phyloP scores from a whole-genome alignment of 805 yeast genomes.

The Lipomyces spencermartinsiae region DNA sequence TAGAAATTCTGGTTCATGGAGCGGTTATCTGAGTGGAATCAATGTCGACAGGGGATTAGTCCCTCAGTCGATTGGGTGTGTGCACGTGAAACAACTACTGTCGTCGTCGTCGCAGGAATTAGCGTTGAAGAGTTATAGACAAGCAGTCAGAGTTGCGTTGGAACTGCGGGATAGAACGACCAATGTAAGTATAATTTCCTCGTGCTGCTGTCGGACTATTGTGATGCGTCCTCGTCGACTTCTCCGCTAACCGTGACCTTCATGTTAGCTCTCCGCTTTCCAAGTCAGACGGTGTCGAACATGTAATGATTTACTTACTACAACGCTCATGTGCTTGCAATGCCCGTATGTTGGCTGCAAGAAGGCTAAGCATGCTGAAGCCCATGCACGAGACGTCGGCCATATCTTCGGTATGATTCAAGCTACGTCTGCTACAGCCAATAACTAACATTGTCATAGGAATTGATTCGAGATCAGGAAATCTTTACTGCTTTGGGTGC shows the following conservation, averaged over 20 bases:
- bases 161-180: constrained; percentile 23
- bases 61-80: constrained; percentile 32
- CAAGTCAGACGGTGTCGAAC: constrained; percentile 32
- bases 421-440: not conserved
- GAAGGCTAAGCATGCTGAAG: constrained; percentile 33
- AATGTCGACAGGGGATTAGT: constrained; percentile 12
- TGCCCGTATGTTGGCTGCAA: constrained; percentile 40
- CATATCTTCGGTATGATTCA: constrained; percentile 39
- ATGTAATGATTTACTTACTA: constrained; percentile 38
- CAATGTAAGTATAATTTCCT: constrained; percentile 17
- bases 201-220: not conserved
- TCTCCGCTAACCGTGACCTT: not conserved
- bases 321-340: constrained; percentile 39
- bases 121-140: constrained; percentile 37
- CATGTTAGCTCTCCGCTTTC: constrained; percentile 23
- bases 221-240: not conserved
- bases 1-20: not conserved
- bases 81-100: constrained; percentile 36
- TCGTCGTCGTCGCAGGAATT: constrained; percentile 38
- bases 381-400: constrained; percentile 36
- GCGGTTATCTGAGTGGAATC: constrained; percentile 7
- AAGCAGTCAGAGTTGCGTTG: constrained; percentile 35
- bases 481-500: constrained; percentile 81
- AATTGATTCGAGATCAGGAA: constrained; percentile 70
- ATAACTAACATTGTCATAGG: constrained; percentile 46